These are phyloP conservation scores for Monosporascus ibericus DNA, from an alignment of 2,329 filamentous ascomycete genomes.

Conservation along the genomic window DNA sequence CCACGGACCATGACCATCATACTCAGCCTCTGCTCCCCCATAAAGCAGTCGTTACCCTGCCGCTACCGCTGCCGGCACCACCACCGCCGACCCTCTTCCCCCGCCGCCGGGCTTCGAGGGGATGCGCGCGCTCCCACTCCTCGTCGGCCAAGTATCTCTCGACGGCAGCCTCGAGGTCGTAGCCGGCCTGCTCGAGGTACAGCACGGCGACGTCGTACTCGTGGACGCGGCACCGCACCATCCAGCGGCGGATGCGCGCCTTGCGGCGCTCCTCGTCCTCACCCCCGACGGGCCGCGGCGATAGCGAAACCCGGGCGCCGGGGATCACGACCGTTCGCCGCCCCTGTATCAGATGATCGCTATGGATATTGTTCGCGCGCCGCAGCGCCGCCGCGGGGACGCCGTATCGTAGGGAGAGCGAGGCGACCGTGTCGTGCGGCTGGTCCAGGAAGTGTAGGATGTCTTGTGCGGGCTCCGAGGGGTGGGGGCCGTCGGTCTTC, in stretches of 20 bases:
- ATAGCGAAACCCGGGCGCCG: slow-evolving; percentile 59
- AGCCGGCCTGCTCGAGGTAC: slow-evolving; percentile 65
- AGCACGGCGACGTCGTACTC: slow-evolving; percentile 72
- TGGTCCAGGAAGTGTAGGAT: slow-evolving; percentile 71
- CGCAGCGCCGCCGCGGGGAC: slow-evolving; percentile 60
- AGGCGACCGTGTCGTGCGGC: slow-evolving; percentile 58
- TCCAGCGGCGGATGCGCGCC: slow-evolving; percentile 66
- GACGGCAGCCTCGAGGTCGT: slow-evolving; percentile 60
- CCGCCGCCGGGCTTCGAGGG: slow-evolving; percentile 36
- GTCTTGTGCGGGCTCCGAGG: slow-evolving; percentile 44
- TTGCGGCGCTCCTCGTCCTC: slow-evolving; percentile 70
- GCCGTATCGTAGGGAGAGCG: slow-evolving; percentile 64
- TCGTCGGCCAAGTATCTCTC: slow-evolving; percentile 65
- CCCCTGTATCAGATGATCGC: slow-evolving; percentile 64
- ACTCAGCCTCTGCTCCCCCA: neutral
- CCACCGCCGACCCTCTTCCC: slow-evolving; percentile 25
- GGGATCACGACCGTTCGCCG: slow-evolving; percentile 68
- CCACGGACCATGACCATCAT: neutral
- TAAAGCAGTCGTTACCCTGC: slow-evolving; percentile 10
- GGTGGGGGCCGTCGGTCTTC: slow-evolving; percentile 20
- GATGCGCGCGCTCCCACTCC: slow-evolving; percentile 66
- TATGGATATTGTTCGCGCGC: slow-evolving; percentile 61
- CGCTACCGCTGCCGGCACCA: slow-evolving; percentile 14
- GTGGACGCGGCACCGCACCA: slow-evolving; percentile 70
- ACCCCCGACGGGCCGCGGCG: slow-evolving; percentile 64